phyloP scores from a whole-genome alignment of 2,329 filamentous ascomycete species.

The Clonostachys chloroleuca region DNA sequence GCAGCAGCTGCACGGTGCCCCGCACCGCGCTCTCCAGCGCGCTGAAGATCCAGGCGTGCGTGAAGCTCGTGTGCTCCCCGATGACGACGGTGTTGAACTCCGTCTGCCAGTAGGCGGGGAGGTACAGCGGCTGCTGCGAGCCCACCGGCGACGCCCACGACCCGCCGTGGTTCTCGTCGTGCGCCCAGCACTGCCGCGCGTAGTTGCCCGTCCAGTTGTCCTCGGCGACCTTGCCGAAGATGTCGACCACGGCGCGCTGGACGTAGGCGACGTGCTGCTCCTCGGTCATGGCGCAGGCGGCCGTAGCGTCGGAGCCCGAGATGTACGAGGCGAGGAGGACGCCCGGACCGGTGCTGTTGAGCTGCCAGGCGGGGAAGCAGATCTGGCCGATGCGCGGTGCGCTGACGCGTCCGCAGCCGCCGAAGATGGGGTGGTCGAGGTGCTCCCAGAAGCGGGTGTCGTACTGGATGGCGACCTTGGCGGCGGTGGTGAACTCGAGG shows the following conservation, averaged over 20 bases:
- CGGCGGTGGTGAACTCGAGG: constrained; percentile 45
- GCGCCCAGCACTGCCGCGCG: constrained; percentile 61
- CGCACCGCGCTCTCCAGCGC: constrained; percentile 65
- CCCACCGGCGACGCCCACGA: constrained; percentile 57
- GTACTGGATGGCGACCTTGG: constrained; percentile 64
- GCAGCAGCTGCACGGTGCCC: constrained; percentile 58
- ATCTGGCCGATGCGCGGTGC: constrained; percentile 57
- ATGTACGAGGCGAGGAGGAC: constrained; percentile 59
- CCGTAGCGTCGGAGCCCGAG: constrained; percentile 27
- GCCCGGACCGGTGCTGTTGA: constrained; percentile 61
- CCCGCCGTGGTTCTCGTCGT: constrained; percentile 56
- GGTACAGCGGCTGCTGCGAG: constrained; percentile 64
- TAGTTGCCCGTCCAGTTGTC: constrained; percentile 59
- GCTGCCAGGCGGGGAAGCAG: constrained; percentile 63
- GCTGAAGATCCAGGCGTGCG: constrained; percentile 66
- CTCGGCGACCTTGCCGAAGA: constrained; percentile 45
- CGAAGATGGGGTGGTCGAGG: constrained; percentile 49
- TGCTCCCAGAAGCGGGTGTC: constrained; percentile 58
- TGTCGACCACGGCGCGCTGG: constrained; percentile 61
- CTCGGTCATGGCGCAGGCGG: constrained; percentile 43
- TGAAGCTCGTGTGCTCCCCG: constrained; percentile 67
- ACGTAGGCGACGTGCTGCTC: constrained; percentile 59
- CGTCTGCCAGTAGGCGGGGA: constrained; percentile 70
- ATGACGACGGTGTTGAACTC: constrained; percentile 64
- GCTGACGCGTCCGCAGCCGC: constrained; percentile 57